Evolutionary conservation across 75 land plant genomes (phyloP).

Genomic region (Pinus tabuliformis): DNA sequence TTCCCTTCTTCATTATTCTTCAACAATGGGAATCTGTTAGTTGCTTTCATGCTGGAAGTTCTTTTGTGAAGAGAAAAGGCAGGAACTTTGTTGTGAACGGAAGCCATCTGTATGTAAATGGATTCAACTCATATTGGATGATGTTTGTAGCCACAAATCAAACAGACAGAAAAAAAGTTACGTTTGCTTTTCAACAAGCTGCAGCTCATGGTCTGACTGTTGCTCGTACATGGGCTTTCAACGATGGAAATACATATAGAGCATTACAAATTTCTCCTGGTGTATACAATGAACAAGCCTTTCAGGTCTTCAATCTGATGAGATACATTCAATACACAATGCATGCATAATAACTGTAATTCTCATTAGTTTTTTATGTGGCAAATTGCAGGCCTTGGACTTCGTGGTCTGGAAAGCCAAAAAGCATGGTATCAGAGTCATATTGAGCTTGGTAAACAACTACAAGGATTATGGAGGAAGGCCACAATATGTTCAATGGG

Average conservation of each 20-base stretch:
- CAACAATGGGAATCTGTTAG: no score
- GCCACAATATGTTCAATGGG: constrained; percentile 90
- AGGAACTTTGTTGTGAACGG: constrained; percentile 53
- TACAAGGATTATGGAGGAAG: constrained; percentile 78
- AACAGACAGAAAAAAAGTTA: constrained; percentile 39
- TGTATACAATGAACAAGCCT: constrained; percentile 56
- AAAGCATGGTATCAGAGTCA: constrained; percentile 59
- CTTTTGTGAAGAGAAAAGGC: constrained; percentile 38
- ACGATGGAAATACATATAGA: constrained; percentile 47
- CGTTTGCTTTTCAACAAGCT: constrained; percentile 47
- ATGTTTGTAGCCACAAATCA: constrained; percentile 59
- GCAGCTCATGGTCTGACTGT: constrained; percentile 43
- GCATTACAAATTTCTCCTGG: constrained; percentile 71
- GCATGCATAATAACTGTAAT: no score
- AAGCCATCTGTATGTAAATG: constrained; percentile 57
- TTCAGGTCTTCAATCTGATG: constrained; percentile 33
- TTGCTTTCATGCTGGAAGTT: background rate
- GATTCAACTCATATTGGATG: constrained; percentile 90
- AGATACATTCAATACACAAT: background rate
- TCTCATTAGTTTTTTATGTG: background rate
- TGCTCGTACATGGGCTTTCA: constrained; percentile 87
- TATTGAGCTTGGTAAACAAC: constrained; percentile 78
- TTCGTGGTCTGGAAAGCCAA: constrained; percentile 78
- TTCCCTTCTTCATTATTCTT: no score
- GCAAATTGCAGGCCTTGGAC: constrained; percentile 68